Percentiles rank a stretch among this genome's conserved stretches.
These are phyloP conservation scores for Fusarium heterosporum DNA, from an alignment of 2,329 filamentous ascomycete genomes.

Conservation along the genomic window DNA sequence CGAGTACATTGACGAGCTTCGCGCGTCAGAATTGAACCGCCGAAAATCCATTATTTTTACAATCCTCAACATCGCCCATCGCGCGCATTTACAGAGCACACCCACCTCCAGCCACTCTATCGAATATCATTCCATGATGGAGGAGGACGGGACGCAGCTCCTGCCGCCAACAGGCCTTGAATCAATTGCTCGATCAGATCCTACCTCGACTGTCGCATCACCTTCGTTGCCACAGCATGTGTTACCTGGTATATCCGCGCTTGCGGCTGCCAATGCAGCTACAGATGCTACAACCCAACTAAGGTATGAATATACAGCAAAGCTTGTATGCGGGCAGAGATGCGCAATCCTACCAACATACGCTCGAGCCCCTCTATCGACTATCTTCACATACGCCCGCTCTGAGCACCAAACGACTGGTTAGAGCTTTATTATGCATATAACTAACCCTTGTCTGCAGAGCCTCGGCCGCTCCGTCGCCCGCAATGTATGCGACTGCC, in stretches of 20 bases:
- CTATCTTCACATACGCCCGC: neutral
- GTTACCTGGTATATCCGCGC: conserved; percentile 59
- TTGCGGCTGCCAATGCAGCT: conserved; percentile 57
- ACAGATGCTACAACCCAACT: conserved; percentile 58
- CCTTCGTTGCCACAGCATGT: conserved; percentile 55
- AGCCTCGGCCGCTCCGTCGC: conserved; percentile 38
- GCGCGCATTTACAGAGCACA: conserved; percentile 1
- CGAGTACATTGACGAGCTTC: neutral
- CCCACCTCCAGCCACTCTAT: neutral
- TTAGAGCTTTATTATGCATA: conserved; percentile 9
- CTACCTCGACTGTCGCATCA: conserved; percentile 61
- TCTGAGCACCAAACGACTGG: neutral
- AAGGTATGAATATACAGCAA: conserved; percentile 55
- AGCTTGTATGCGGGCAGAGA: neutral
- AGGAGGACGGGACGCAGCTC: conserved; percentile 61
- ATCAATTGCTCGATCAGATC: conserved; percentile 62
- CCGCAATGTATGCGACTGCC: conserved; percentile 46
- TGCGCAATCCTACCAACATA: conserved; percentile 2
- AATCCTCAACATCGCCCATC: conserved; percentile 13
- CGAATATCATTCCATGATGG: conserved; percentile 43
- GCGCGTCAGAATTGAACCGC: conserved; percentile 19
- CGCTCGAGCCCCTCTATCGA: neutral
- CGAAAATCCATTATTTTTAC: conserved; percentile 4
- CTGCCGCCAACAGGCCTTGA: conserved; percentile 58
- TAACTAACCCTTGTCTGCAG: conserved; percentile 38